Evolutionary conservation across 2,329 filamentous ascomycete species (phyloP).

Genomic region (Dactylonectria estremocensis): DNA sequence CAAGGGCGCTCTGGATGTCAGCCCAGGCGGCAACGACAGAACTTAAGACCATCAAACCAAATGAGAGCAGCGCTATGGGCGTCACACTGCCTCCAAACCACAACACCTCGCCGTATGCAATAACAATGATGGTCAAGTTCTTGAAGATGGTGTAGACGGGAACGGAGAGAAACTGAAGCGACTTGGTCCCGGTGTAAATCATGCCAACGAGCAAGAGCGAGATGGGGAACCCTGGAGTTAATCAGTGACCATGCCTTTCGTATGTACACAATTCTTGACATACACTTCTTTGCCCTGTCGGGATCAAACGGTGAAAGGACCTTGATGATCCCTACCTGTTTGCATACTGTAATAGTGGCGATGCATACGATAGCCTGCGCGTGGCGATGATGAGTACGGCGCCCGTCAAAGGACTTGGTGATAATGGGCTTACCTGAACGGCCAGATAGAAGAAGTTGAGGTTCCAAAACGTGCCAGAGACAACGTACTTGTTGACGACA

Average conservation of each 20-base stretch:
- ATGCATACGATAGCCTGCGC: slow-evolving; percentile 89
- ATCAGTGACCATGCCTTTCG: slow-evolving; percentile 36
- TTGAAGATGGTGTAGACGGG: slow-evolving; percentile 99
- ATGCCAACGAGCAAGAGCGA: slow-evolving; percentile 96
- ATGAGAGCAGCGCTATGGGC: slow-evolving; percentile 89
- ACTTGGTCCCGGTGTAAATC: slow-evolving; percentile 98
- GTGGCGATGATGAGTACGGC: slow-evolving; percentile 22
- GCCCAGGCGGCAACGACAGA: slow-evolving; percentile 97
- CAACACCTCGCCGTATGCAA: slow-evolving; percentile 97
- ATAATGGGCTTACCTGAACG: slow-evolving; percentile 80
- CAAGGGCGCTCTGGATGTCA: slow-evolving; percentile 89
- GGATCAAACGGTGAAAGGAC: slow-evolving; percentile 86
- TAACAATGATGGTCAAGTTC: slow-evolving; percentile 98
- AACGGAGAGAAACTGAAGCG: slow-evolving; percentile 95
- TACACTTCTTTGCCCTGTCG: slow-evolving; percentile 94
- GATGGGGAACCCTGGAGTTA: slow-evolving; percentile 87
- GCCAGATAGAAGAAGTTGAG: slow-evolving; percentile 95
- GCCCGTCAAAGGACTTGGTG: neutral
- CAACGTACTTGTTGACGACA: slow-evolving; percentile 99
- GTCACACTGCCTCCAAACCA: slow-evolving; percentile 98
- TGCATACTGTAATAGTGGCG: slow-evolving; percentile 85
- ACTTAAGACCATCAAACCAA: slow-evolving; percentile 96
- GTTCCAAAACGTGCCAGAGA: slow-evolving; percentile 93
- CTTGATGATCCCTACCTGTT: slow-evolving; percentile 84
- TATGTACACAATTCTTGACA: slow-evolving; percentile 48